phyloP scores from a whole-genome alignment of 2,329 filamentous ascomycete species.

The Epichloe typhina region DNA sequence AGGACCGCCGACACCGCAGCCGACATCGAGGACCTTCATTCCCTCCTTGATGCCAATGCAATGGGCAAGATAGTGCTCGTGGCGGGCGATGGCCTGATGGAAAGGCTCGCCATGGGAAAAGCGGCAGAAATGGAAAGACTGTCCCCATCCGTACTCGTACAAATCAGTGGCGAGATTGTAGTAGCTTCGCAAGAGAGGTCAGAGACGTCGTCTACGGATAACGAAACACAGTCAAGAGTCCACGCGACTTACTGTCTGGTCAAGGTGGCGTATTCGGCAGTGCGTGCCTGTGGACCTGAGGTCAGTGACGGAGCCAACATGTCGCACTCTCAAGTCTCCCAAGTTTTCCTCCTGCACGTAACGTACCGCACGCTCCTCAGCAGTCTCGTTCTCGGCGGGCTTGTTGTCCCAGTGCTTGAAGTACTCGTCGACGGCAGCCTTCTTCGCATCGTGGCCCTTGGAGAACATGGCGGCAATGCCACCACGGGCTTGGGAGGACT shows the following conservation, averaged over 20 bases:
- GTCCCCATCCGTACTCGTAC: slow-evolving; percentile 94
- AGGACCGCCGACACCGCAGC: slow-evolving; percentile 91
- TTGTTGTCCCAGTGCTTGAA: slow-evolving; percentile 97
- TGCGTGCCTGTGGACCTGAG: slow-evolving; percentile 45
- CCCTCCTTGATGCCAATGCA: slow-evolving; percentile 73
- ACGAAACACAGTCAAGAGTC: not conserved
- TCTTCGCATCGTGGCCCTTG: slow-evolving; percentile 65
- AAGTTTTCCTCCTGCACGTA: slow-evolving; percentile 24
- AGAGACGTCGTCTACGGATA: slow-evolving; percentile 8
- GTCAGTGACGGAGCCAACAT: slow-evolving; percentile 7
- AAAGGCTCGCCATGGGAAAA: slow-evolving; percentile 81
- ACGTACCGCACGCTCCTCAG: slow-evolving; percentile 63
- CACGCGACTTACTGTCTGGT: slow-evolving; percentile 66
- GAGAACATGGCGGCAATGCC: slow-evolving; percentile 73
- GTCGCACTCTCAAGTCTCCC: not conserved
- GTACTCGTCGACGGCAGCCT: slow-evolving; percentile 78
- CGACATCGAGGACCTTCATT: slow-evolving; percentile 89
- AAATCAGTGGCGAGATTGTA: slow-evolving; percentile 95
- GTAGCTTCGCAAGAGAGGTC: slow-evolving; percentile 42
- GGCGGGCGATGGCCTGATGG: slow-evolving; percentile 80
- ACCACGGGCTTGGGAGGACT: slow-evolving; percentile 53
- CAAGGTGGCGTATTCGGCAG: slow-evolving; percentile 81
- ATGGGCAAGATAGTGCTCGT: slow-evolving; percentile 95
- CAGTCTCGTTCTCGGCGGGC: slow-evolving; percentile 63
- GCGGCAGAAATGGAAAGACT: slow-evolving; percentile 95